Evolutionary conservation across 2,329 filamentous ascomycete species (phyloP).

Genomic region (Purpureocillium takamizusanense): DNA sequence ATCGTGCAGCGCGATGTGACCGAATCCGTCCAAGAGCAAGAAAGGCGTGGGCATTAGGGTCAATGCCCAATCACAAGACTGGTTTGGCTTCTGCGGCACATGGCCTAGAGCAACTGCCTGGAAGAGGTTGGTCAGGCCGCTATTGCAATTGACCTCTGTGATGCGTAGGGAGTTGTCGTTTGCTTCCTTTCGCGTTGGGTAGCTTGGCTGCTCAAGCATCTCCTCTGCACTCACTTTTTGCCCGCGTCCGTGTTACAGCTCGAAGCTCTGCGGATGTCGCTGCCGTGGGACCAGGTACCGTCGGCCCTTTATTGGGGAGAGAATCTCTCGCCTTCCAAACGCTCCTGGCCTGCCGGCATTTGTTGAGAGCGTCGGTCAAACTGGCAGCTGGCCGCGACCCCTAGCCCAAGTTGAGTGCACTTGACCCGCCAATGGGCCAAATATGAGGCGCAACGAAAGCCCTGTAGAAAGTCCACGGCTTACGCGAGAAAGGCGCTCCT

Average conservation of each 20-base stretch:
- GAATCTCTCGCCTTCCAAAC: no score
- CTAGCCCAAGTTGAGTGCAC: constrained; percentile 5
- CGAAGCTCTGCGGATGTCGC: constrained; percentile 1
- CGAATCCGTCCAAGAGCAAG: background rate
- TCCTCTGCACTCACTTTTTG: no score
- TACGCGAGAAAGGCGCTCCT: no score
- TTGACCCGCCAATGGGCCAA: background rate
- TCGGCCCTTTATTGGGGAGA: no score
- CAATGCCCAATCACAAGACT: constrained; percentile 10
- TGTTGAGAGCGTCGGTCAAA: constrained; percentile 17
- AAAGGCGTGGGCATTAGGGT: background rate
- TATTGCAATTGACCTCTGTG: no score
- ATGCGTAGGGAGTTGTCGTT: no score
- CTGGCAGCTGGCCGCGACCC: constrained; percentile 20
- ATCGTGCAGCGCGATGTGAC: constrained; percentile 7
- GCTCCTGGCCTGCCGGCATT: background rate
- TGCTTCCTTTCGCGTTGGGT: no score
- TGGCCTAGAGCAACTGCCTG: background rate
- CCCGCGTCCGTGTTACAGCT: no score
- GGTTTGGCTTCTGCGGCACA: constrained; percentile 2
- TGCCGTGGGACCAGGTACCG: no score
- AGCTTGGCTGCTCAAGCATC: no score
- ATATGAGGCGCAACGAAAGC: no score
- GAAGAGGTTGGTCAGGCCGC: constrained; percentile 1
- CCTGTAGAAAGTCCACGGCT: no score